These are phyloP conservation scores for Rosellinia necatrix DNA, from an alignment of 2,329 filamentous ascomycete species.

Conservation along the genomic window DNA sequence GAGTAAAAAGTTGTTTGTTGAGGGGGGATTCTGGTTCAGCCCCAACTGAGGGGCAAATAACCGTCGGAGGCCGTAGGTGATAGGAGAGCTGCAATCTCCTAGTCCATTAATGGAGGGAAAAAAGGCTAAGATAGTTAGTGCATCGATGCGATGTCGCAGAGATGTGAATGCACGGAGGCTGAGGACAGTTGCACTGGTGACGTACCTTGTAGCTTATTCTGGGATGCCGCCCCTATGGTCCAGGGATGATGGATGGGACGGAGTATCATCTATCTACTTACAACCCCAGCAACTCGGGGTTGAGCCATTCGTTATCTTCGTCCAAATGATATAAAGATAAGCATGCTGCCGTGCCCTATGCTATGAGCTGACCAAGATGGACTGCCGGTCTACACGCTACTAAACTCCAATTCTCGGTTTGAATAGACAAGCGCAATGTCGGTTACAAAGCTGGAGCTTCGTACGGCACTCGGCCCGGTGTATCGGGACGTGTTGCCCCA, in stretches of 20 bases:
- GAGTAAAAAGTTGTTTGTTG: neutral
- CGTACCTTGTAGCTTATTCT: too few species aligned
- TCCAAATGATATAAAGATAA: neutral
- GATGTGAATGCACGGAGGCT: too few species aligned
- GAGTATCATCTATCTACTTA: neutral
- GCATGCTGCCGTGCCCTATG: neutral
- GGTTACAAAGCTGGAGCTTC: slow-evolving; percentile 39
- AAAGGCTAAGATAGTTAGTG: neutral
- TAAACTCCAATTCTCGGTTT: neutral
- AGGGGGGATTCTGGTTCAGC: neutral
- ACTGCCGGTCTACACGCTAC: neutral
- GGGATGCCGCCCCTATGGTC: too few species aligned
- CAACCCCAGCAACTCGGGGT: slow-evolving; percentile 3
- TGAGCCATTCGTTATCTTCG: neutral
- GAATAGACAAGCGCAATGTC: slow-evolving; percentile 28
- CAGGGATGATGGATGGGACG: too few species aligned
- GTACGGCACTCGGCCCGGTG: slow-evolving; percentile 41
- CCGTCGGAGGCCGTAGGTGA: slow-evolving; percentile 37
- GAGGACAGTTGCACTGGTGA: too few species aligned
- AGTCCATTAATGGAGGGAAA: too few species aligned
- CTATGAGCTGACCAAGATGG: neutral
- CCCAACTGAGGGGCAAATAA: neutral
- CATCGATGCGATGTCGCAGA: too few species aligned
- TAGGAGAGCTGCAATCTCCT: slow-evolving; percentile 1
- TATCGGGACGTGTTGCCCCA: slow-evolving; percentile 40